A percentile compares a stretch with the other conserved stretches of the same genome.
Evolutionary conservation across 225 moss, liverwort and hornwort genomes (phyloP).

Genomic region (Marchantia polymorpha): DNA sequence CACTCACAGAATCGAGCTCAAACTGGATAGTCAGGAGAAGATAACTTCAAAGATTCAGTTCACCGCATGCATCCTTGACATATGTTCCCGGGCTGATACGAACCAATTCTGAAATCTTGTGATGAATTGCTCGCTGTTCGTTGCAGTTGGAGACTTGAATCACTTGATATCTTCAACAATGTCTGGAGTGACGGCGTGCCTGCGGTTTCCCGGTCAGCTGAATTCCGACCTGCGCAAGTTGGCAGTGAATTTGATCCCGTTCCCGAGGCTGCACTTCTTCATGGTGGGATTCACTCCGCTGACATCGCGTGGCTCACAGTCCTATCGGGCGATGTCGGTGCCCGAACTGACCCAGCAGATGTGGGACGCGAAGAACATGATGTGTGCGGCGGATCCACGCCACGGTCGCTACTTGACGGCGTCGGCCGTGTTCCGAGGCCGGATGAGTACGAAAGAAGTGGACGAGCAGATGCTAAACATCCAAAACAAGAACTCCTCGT

Average conservation of each 20-base stretch:
- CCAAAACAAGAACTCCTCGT: conserved; percentile 41
- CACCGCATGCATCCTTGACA: not conserved
- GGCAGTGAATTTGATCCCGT: conserved; percentile 40
- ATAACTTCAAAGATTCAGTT: not conserved
- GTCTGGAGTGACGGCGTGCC: conserved; percentile 40
- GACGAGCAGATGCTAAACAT: conserved; percentile 42
- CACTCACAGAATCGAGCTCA: not conserved
- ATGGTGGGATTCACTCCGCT: conserved; percentile 42
- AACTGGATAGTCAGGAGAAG: not conserved
- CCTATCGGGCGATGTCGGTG: conserved; percentile 37
- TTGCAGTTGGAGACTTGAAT: conserved; percentile 42
- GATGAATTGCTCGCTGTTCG: not conserved
- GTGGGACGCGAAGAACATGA: conserved; percentile 48
- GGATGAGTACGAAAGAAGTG: conserved; percentile 30
- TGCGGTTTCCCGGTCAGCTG: conserved; percentile 41
- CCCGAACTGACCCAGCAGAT: conserved; percentile 44
- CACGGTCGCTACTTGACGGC: conserved; percentile 34
- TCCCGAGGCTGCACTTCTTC: conserved; percentile 40
- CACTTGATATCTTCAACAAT: conserved; percentile 43
- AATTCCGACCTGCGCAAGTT: conserved; percentile 44
- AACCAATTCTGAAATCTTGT: not conserved
- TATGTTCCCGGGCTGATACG: not conserved
- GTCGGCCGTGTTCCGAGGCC: conserved; percentile 30
- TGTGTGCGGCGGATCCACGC: conserved; percentile 40
- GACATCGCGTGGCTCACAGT: conserved; percentile 36